Base-by-base conservation (phyloP, 2,329 filamentous ascomycete genomes). In the Xenoacremonium recifei region DNA sequence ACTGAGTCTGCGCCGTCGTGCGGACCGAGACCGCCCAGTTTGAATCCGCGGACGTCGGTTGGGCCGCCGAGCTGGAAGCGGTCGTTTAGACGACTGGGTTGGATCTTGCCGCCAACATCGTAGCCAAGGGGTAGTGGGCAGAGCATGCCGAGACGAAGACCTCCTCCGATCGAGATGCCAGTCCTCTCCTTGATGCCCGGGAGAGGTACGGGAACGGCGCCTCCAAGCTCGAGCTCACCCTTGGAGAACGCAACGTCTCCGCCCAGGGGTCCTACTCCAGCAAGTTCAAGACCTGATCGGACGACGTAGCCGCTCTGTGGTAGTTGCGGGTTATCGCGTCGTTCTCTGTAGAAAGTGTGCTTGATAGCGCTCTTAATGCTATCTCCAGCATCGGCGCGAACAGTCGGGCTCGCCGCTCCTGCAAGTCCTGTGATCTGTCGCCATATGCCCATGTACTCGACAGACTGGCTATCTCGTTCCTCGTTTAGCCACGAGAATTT, bases 241-340 rank as follows among this genome's bases (percentile, higher is more conserved):
- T 96, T 99, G 64, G 82, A 89, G 65, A 96, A 97, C n/a, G 87
- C 84, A 2, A 96, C 90, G 57, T 97, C 93, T 29, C 93, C 93
- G 48, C 80, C 80, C 15, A 99, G 71, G 0, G 86, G 83, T 0
- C 92, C 90, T 65, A 86, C 82, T 10, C 93, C 92, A 3, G 93
- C 92, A n/a, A 97, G 64, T 60, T 97, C 92, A 20, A 86, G 80
- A 18, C 82, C 73, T 1, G 86, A 82, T 62, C 89, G 90, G 20
- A 92, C 58, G 53, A 95, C 79, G 64, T 92, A 93, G 21, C 93
- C 93, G 42, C 77, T 76, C 44, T 85, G 85, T 0, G 93, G 91
- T 6, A 99, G 77, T 61, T 95, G 82, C 2, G 90, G 84, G 61
- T 89, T 86, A 61, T 97, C 89, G 52, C 93, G 81, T 51, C 80